Conservation (phyloP, 176 grass and related monocot genomes). For the Areca catechu region DNA sequence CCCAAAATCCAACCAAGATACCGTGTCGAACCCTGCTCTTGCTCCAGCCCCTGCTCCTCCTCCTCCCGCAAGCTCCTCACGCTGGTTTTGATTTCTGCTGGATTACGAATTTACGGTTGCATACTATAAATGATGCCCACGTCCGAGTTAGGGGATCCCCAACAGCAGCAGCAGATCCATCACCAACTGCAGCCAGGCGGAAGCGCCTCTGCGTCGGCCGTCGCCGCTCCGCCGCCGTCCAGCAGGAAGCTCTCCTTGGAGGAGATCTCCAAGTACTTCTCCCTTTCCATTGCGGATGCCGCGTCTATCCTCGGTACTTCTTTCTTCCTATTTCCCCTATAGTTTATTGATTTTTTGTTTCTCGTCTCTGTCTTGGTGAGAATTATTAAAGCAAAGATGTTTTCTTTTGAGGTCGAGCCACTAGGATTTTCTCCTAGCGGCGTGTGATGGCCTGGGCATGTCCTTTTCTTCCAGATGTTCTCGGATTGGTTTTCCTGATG, state of each 20-base stretch:
- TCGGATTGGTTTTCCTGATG: no score
- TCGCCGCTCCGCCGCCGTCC: conserved; percentile 8
- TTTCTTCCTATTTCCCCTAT: not conserved
- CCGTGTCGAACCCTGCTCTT: no score
- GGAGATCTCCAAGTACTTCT: conserved; percentile 93
- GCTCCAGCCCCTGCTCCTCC: no score
- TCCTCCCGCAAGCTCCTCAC: not conserved
- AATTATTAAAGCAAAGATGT: not conserved
- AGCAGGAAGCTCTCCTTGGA: conserved; percentile 54
- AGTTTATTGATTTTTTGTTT: no score
- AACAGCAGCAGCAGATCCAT: not conserved
- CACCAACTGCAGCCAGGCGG: conserved; percentile 3
- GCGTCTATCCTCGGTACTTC: conserved; percentile 62
- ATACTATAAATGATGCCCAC: not conserved
- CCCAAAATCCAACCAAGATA: no score
- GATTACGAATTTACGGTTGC: not conserved
- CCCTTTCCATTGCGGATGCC: conserved; percentile 78
- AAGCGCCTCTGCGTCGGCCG: conserved; percentile 1
- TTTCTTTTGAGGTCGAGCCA: no score
- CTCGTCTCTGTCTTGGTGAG: not conserved
- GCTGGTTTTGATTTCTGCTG: not conserved
- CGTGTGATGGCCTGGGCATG: no score
- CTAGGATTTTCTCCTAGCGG: no score
- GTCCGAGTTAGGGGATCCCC: not conserved
- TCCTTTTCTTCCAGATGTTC: no score